Conservation (phyloP, 192 early-diverging fungal species). For the Coemansia sp. region DNA sequence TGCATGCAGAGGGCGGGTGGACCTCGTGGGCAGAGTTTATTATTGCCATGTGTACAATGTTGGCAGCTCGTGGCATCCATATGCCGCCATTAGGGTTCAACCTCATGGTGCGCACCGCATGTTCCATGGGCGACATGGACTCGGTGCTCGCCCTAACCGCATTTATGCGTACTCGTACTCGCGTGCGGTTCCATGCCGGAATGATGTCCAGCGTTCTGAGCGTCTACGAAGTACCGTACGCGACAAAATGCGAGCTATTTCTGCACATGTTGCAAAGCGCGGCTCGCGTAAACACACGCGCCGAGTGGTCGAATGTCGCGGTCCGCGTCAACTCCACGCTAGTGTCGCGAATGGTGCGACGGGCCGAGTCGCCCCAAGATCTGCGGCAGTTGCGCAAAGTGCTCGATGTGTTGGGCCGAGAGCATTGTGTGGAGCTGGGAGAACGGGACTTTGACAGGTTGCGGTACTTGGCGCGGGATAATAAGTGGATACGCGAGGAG, state of each 20-base stretch:
- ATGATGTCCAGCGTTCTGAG: conserved; percentile 24
- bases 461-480: too few species aligned
- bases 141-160: background rate
- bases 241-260: background rate
- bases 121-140: conserved; percentile 3
- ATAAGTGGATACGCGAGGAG: too few species aligned
- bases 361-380: background rate
- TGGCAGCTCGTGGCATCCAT: conserved; percentile 7
- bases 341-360: background rate
- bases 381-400: background rate
- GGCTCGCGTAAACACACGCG: background rate
- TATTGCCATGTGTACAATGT: background rate
- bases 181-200: conserved; percentile 15
- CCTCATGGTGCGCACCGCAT: conserved; percentile 5
- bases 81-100: conserved; percentile 23
- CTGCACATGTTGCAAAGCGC: background rate
- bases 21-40: conserved; percentile 22
- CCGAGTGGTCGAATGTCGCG: background rate
- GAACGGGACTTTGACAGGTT: too few species aligned
- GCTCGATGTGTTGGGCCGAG: too few species aligned
- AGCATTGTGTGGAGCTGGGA: too few species aligned
- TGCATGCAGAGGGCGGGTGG: too few species aligned
- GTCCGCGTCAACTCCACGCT: background rate
- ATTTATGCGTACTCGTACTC: conserved; percentile 13
- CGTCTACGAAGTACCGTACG: background rate